These are phyloP conservation scores for Leishmania turanica DNA, from an alignment of 208 protist genomes.

Conservation along the genomic window DNA sequence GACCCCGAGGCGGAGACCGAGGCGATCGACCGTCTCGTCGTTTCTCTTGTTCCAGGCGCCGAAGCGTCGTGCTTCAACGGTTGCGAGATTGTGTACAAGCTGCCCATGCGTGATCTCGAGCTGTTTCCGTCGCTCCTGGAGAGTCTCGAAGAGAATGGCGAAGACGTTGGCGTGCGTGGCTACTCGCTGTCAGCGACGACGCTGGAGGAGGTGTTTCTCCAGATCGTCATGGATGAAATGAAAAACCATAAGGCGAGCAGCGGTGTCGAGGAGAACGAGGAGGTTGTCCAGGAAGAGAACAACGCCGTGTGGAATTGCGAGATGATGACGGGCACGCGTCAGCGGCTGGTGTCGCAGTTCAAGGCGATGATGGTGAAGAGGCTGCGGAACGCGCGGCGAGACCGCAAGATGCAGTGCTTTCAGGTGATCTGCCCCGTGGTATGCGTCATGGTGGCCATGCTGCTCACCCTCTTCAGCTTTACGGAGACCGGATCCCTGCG, in stretches of 20 bases:
- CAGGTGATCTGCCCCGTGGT: slow-evolving; percentile 76
- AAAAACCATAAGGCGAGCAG: slow-evolving; percentile 12
- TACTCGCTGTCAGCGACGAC: slow-evolving; percentile 71
- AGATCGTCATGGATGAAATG: slow-evolving; percentile 46
- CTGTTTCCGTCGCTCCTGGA: slow-evolving; percentile 47
- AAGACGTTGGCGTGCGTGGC: slow-evolving; percentile 34
- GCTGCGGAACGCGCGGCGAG: slow-evolving; percentile 49
- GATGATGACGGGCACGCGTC: slow-evolving; percentile 22
- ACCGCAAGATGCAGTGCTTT: slow-evolving; percentile 69
- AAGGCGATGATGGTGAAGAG: slow-evolving; percentile 63
- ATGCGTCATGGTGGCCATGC: slow-evolving; percentile 67
- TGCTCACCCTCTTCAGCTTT: slow-evolving; percentile 56
- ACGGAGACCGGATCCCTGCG: slow-evolving; percentile 18
- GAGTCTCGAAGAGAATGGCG: slow-evolving; percentile 37
- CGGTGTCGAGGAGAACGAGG: slow-evolving; percentile 14
- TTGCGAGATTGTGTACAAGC: slow-evolving; percentile 42
- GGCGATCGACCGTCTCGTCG: slow-evolving; percentile 26
- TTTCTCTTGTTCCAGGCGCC: slow-evolving; percentile 23
- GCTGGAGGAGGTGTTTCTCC: slow-evolving; percentile 79
- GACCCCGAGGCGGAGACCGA: slow-evolving; percentile 33
- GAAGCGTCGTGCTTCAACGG: slow-evolving; percentile 32
- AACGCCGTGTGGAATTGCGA: slow-evolving; percentile 20
- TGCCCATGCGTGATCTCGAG: slow-evolving; percentile 40
- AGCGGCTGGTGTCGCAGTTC: slow-evolving; percentile 45
- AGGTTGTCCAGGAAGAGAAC: slow-evolving; percentile 33